These are phyloP conservation scores for Phytophthora chlamydospora DNA, from an alignment of 352 stramenopile genomes.

Conservation along the genomic window DNA sequence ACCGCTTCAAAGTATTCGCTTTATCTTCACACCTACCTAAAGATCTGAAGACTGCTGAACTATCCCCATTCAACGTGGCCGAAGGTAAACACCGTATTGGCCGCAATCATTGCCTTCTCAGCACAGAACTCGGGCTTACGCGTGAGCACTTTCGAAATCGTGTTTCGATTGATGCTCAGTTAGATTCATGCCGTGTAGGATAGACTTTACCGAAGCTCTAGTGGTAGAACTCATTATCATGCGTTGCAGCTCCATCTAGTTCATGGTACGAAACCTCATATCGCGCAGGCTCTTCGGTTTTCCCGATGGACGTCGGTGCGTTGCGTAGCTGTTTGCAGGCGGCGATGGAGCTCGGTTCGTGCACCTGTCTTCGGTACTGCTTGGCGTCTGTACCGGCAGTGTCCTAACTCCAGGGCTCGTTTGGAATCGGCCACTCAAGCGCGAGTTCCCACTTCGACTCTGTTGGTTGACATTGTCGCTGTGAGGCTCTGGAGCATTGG, in stretches of 20 bases:
- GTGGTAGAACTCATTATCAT: too few relatives aligned
- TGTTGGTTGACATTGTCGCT: not conserved
- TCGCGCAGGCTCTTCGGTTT: slow-evolving; percentile 7
- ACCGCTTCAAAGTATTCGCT: slow-evolving; percentile 10
- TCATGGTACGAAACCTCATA: slow-evolving; percentile 4
- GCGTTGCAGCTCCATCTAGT: not conserved
- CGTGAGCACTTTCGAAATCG: too few relatives aligned
- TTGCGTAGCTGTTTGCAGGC: not conserved
- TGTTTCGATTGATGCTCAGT: too few relatives aligned
- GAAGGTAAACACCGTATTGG: too few relatives aligned
- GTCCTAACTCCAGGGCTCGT: not conserved
- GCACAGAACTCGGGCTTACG: too few relatives aligned
- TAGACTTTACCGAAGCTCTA: slow-evolving; percentile 1
- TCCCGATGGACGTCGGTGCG: not conserved
- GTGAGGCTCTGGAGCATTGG: not conserved
- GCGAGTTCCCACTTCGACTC: slow-evolving; percentile 11
- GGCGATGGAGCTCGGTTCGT: slow-evolving; percentile 5
- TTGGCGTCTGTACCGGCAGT: not conserved
- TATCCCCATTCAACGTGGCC: too few relatives aligned
- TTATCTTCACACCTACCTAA: slow-evolving; percentile 12
- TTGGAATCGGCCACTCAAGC: slow-evolving; percentile 5
- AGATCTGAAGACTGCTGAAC: not conserved
- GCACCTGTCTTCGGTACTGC: not conserved
- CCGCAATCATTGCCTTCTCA: too few relatives aligned
- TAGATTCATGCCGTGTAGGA: too few relatives aligned